Percentiles rank a stretch among this genome's conserved stretches.
phyloP scores from a whole-genome alignment of 257 asterid genomes.

The Solanum gandarillasii region DNA sequence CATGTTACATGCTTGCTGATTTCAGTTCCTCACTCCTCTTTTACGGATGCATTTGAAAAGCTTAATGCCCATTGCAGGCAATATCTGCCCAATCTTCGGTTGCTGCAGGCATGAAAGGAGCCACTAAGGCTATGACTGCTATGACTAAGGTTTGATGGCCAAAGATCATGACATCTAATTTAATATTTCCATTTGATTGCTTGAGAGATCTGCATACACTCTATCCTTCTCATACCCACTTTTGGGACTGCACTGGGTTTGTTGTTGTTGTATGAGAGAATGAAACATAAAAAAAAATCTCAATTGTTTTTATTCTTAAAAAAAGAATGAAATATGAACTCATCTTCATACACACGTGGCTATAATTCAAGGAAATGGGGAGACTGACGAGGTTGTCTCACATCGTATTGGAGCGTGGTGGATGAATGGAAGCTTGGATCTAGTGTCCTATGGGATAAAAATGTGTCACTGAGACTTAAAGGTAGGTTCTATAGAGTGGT shows the following conservation, averaged over 20 bases:
- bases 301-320: neutral
- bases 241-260: neutral
- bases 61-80: constrained; percentile 41
- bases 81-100: constrained; percentile 89
- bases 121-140: constrained; percentile 86
- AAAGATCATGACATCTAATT: neutral
- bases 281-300: neutral
- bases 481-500: neutral
- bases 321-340: neutral
- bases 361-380: neutral
- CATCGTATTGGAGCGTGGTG: neutral
- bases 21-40: neutral
- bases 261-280: neutral
- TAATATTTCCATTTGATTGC: neutral
- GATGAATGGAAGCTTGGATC: neutral
- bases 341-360: neutral
- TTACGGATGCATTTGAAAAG: neutral
- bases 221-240: neutral
- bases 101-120: constrained; percentile 90
- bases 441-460: neutral
- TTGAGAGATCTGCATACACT: neutral
- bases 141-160: constrained; percentile 63
- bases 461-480: neutral
- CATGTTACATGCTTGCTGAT: neutral
- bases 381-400: neutral